Conservation (phyloP, 192 early-diverging fungal species). For the Linnemannia exigua region DNA sequence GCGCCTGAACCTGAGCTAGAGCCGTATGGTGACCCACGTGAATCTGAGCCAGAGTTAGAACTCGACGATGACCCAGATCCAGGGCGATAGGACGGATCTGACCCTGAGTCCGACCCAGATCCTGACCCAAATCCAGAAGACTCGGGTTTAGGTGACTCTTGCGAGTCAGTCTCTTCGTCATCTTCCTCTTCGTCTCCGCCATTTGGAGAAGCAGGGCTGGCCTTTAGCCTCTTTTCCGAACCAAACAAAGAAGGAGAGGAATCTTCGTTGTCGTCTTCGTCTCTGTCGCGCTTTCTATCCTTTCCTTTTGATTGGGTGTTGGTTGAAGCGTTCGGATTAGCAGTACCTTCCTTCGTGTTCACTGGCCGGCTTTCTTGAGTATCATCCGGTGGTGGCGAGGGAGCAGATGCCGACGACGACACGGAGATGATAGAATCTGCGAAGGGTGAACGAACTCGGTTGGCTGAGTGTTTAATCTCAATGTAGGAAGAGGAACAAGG, state of each 20-base stretch:
- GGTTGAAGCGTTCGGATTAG: neutral
- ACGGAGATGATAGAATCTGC: neutral
- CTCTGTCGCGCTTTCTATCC: neutral
- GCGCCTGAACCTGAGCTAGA: neutral
- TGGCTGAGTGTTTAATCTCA: neutral
- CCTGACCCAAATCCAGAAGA: neutral
- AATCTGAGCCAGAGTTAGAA: neutral
- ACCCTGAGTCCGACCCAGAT: neutral
- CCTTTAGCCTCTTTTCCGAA: neutral
- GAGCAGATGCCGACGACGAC: neutral
- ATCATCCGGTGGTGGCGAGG: neutral
- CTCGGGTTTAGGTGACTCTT: neutral
- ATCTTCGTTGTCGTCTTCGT: neutral
- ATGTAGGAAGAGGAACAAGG: neutral
- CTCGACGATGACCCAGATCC: neutral
- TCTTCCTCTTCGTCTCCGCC: neutral
- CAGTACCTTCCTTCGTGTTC: neutral
- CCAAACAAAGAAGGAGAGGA: neutral
- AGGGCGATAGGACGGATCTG: neutral
- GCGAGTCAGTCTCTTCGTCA: neutral
- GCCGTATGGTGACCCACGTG: neutral
- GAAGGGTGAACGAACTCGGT: neutral
- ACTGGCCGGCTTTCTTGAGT: neutral
- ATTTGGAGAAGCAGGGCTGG: neutral
- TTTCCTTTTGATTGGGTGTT: neutral